Evolutionary conservation across 192 early-diverging fungal genomes (phyloP).

Genomic region (Mortierella alpina): DNA sequence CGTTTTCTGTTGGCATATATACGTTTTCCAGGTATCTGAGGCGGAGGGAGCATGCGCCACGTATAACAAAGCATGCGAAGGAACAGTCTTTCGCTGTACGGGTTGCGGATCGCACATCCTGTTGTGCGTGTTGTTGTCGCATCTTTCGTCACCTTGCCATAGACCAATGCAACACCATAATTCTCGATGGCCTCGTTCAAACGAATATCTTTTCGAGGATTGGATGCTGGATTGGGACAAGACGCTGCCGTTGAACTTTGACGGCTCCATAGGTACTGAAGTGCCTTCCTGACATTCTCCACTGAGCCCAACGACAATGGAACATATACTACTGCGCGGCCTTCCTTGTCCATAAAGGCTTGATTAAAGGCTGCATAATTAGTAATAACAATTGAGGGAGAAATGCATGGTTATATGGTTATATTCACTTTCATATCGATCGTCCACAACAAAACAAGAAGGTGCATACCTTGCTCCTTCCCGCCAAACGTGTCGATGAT

Average conservation of each 20-base stretch:
- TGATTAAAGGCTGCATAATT: not conserved
- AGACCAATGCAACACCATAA: not conserved
- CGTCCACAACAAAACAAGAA: too few species aligned
- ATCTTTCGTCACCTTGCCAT: not conserved
- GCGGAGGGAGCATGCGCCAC: not conserved
- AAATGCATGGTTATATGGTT: too few species aligned
- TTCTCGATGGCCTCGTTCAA: slow-evolving; percentile 4
- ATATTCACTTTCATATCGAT: too few species aligned
- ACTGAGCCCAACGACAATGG: not conserved
- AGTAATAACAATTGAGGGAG: not conserved
- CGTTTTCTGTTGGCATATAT: not conserved
- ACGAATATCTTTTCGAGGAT: slow-evolving; percentile 3
- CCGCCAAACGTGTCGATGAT: not conserved
- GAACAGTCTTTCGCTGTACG: slow-evolving; percentile 7
- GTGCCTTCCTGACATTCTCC: slow-evolving; percentile 15
- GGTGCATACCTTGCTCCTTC: not conserved
- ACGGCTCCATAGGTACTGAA: slow-evolving; percentile 11
- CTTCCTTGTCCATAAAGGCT: not conserved
- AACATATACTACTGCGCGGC: slow-evolving; percentile 4
- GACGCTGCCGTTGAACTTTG: not conserved
- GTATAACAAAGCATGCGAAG: slow-evolving; percentile 7
- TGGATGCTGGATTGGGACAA: slow-evolving; percentile 4
- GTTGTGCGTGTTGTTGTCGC: not conserved
- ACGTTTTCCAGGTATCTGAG: not conserved
- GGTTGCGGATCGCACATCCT: slow-evolving; percentile 1